Evolutionary conservation across 768 basidiomycete genomes (phyloP), one percentile per base, ranked within the genome.

Genomic region (Cubamyces lactineus): DNA sequence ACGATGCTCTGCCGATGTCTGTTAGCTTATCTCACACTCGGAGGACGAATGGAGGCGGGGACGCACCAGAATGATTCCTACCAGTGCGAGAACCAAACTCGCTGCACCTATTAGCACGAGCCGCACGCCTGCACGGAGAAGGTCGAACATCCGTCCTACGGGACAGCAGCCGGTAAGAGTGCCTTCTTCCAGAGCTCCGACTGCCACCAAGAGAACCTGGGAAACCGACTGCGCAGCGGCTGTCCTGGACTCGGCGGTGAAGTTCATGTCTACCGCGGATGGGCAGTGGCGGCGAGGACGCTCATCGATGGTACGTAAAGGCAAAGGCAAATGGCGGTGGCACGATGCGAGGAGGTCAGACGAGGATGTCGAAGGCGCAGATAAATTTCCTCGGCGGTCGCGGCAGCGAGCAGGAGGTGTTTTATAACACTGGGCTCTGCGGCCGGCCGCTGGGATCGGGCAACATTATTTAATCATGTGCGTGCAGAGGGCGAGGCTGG

Each of bases 221-320:
- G 57, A 59, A 19, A 59, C 50, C 49, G 57, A 59, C 57, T 63
- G 56, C 55, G 55, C 34, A 26, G 49, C 21, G 49, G 54, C 49
- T 45, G 48, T 46, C 38, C 54, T 42, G 21, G 55, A 45, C 13
- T 42, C 17, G 50, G 54, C 50, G 50, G 49, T 52, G 49, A 21
- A 15, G 55, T 62, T 64, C 62, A 64, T 64, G 57, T 34, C 34
- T 34, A 41, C 57, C 52, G 61, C 61, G 41, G 34, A 48, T 17
- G 16, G 34, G 34, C 34, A 34, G 34, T 34, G 34, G 34, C 34
- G n/a, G 43, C 51, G 34, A 45, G 42, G 34, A 59, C 28, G 57
- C 49, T 16, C 57, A 59, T 58, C 21, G 38, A 58, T 40, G 34
- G 34, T 34, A 43, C 42, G 48, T 51, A 59, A 41, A 40, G 30